Evolutionary conservation across 1,139 yeast genomes (phyloP).

Genomic region (Hansenula sp.): DNA sequence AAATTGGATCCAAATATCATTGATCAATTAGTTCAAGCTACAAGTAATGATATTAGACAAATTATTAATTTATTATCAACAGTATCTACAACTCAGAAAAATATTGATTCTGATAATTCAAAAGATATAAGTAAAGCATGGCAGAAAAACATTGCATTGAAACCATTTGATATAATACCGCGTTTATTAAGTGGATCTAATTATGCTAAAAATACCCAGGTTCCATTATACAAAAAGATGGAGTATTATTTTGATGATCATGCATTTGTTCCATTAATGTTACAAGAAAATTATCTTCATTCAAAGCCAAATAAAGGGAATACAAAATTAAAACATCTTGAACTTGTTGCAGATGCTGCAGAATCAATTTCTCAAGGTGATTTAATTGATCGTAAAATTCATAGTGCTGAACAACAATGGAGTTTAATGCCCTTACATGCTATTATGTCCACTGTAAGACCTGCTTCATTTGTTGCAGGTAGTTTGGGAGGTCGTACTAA

Average conservation of each 20-base stretch:
- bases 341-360: conserved; percentile 72
- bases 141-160: conserved; percentile 86
- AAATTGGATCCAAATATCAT: conserved; percentile 76
- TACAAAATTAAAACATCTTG: conserved; percentile 46
- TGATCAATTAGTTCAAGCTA: conserved; percentile 80
- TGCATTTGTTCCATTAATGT: conserved; percentile 92
- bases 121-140: conserved; percentile 61
- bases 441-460: conserved; percentile 78
- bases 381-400: conserved; percentile 70
- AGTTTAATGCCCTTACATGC: conserved; percentile 91
- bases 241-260: conserved; percentile 91
- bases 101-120: conserved; percentile 50
- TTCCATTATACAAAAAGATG: conserved; percentile 74
- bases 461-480: conserved; percentile 77
- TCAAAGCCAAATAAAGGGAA: conserved; percentile 50
- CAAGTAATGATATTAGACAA: conserved; percentile 91
- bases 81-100: conserved; percentile 65
- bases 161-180: conserved; percentile 90
- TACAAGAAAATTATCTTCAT: conserved; percentile 84
- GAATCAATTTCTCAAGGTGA: conserved; percentile 83
- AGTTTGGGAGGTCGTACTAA: conserved; percentile 61
- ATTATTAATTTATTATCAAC: conserved; percentile 87
- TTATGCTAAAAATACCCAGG: conserved; percentile 48
- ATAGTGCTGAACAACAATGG: conserved; percentile 96
- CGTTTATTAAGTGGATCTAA: conserved; percentile 60